Evolutionary conservation across 305 asterid species (phyloP).

Genomic region (Fraxinus floribunda): DNA sequence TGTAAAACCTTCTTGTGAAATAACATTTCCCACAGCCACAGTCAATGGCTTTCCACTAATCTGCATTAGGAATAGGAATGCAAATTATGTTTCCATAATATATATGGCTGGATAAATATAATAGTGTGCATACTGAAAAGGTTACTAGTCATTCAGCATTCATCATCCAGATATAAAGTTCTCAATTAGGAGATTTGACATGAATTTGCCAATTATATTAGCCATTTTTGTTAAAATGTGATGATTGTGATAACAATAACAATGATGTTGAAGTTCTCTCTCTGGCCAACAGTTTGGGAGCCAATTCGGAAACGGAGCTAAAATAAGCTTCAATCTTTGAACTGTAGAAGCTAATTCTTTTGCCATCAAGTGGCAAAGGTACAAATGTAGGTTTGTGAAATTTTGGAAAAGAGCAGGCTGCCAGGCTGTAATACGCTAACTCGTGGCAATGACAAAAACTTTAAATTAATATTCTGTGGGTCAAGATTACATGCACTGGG

Average conservation of each 20-base stretch:
- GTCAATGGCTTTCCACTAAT: constrained; percentile 86
- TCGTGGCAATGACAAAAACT: neutral
- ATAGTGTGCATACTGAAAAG: constrained; percentile 2
- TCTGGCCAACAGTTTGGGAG: neutral
- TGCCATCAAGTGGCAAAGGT: neutral
- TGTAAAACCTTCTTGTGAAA: constrained; percentile 79
- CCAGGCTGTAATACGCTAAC: neutral
- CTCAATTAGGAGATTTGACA: constrained; percentile 2
- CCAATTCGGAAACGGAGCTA: neutral
- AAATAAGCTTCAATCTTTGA: neutral
- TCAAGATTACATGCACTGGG: neutral
- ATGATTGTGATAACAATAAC: neutral
- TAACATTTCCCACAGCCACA: constrained; percentile 78
- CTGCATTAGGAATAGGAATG: constrained; percentile 40
- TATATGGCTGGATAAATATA: constrained; percentile 3
- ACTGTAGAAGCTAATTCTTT: neutral
- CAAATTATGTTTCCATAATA: neutral
- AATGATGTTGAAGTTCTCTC: neutral
- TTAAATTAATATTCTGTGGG: neutral
- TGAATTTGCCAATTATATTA: neutral
- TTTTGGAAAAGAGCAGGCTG: neutral
- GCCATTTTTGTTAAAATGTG: neutral
- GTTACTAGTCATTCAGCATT: constrained; percentile 14
- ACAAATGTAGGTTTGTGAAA: neutral
- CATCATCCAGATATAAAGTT: constrained; percentile 12